Conservation (phyloP, 2,329 filamentous ascomycete species). For the Trichoderma aggressivum region DNA sequence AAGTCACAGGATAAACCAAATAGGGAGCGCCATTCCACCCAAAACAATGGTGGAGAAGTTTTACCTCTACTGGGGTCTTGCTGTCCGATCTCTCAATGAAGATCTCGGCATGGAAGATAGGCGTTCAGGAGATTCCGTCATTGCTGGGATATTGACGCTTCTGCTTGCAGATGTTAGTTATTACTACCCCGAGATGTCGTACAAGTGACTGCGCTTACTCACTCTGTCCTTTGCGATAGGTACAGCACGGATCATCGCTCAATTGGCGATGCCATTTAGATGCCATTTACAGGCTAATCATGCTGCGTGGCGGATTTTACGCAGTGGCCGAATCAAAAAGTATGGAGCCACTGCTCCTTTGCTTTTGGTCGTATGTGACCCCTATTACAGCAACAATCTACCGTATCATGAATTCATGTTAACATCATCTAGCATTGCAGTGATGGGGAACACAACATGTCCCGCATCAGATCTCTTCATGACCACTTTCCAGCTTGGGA, state of each 20-base stretch:
- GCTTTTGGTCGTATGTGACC: not conserved
- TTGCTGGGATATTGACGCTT: conserved; percentile 1
- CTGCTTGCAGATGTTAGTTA: not conserved
- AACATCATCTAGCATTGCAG: not conserved
- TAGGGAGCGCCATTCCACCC: not conserved
- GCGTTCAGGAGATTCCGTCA: not conserved
- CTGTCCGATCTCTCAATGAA: not conserved
- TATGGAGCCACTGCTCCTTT: not conserved
- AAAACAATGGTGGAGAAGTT: not conserved
- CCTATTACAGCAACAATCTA: not conserved
- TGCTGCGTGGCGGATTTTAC: not conserved
- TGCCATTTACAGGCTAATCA: not conserved
- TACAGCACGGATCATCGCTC: not conserved
- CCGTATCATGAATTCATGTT: not conserved
- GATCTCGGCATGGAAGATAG: not conserved
- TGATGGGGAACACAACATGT: conserved; percentile 1
- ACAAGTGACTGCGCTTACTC: not conserved
- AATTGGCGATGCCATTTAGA: conserved; percentile 9
- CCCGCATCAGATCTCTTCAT: not conserved
- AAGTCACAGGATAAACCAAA: not conserved
- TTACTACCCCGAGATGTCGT: not conserved
- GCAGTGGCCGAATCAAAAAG: not conserved
- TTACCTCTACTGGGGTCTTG: conserved; percentile 1
- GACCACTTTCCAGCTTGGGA: not conserved
- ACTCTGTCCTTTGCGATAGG: not conserved